Conservation (phyloP, 805 yeast genomes). For the Starmerella sirachaensis region DNA sequence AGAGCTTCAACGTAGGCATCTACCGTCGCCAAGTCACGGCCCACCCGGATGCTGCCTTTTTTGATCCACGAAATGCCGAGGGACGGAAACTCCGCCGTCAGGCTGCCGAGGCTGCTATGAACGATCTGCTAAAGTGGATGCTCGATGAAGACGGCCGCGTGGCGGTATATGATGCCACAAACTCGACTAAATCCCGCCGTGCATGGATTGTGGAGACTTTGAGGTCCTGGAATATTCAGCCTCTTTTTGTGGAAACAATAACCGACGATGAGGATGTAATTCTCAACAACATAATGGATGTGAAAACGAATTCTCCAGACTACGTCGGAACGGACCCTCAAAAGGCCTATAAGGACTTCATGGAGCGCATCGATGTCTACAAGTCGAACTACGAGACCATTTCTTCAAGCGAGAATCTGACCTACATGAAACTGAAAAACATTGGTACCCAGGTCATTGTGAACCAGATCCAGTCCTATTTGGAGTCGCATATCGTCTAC, state of each 20-base stretch:
- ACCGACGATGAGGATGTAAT: slow-evolving; percentile 75
- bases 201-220: slow-evolving; percentile 39
- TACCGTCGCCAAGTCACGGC: slow-evolving; percentile 57
- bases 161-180: slow-evolving; percentile 89
- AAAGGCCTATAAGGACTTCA: slow-evolving; percentile 58
- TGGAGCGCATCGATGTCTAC: slow-evolving; percentile 61
- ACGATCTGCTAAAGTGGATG: slow-evolving; percentile 82
- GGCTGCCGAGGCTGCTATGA: slow-evolving; percentile 61
- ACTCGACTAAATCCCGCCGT: slow-evolving; percentile 67
- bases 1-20: slow-evolving; percentile 79
- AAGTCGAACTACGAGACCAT: slow-evolving; percentile 68
- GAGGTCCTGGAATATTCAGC: slow-evolving; percentile 47
- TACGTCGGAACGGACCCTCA: slow-evolving; percentile 58
- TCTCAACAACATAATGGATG: slow-evolving; percentile 69
- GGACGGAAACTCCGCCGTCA: slow-evolving; percentile 52
- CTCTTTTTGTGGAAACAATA: slow-evolving; percentile 85
- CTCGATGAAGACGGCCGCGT: slow-evolving; percentile 69
- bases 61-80: slow-evolving; percentile 52
- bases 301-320: slow-evolving; percentile 78
- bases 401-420: slow-evolving; percentile 38
- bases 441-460: slow-evolving; percentile 80
- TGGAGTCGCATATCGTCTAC: slow-evolving; percentile 86
- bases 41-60: slow-evolving; percentile 65
- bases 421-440: slow-evolving; percentile 79
- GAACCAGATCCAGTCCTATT: slow-evolving; percentile 74